A percentile compares a stretch with the other conserved stretches of the same genome.
Conservation (phyloP, 2,329 filamentous ascomycete genomes). For the Amauroascus verrucosus region DNA sequence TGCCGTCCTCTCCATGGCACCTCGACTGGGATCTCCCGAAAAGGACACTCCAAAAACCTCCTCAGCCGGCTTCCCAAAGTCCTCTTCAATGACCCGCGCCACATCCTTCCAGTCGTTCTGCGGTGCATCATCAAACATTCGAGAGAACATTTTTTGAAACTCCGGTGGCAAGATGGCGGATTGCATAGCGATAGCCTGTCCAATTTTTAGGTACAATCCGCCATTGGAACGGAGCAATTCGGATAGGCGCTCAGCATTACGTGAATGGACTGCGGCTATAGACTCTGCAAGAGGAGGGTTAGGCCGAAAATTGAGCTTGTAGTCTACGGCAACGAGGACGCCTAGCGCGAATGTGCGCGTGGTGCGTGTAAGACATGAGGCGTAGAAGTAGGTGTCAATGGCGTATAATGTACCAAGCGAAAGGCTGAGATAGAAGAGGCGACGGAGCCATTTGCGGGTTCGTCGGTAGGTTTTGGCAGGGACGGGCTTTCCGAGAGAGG, state of each 20-base stretch:
- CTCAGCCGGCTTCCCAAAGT: conserved; percentile 75
- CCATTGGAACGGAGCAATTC: conserved; percentile 76
- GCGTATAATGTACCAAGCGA: conserved; percentile 54
- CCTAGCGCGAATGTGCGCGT: conserved; percentile 72
- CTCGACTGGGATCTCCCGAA: conserved; percentile 50
- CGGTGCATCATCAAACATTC: conserved; percentile 96
- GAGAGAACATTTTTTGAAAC: conserved; percentile 89
- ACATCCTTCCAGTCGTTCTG: conserved; percentile 83
- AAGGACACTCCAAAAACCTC: conserved; percentile 91
- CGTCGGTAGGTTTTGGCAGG: conserved; percentile 61
- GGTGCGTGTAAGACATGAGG: conserved; percentile 66
- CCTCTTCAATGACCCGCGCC: conserved; percentile 72
- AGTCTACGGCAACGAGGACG: conserved; percentile 74
- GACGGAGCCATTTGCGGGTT: conserved; percentile 64
- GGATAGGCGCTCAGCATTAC: conserved; percentile 75
- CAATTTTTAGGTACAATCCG: conserved; percentile 92
- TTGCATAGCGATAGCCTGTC: conserved; percentile 97
- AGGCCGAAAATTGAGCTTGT: conserved; percentile 90
- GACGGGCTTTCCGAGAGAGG: conserved; percentile 61
- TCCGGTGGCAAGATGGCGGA: conserved; percentile 84
- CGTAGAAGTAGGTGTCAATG: conserved; percentile 65
- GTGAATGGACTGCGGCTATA: conserved; percentile 66
- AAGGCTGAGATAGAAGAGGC: conserved; percentile 53
- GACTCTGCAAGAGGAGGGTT: conserved; percentile 63
- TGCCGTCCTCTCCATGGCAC: conserved; percentile 60